A percentile compares a stretch with the other conserved stretches of the same genome.
These are phyloP conservation scores for Persicaria tinctoria DNA, from an alignment of 148 eudicot species.

Conservation along the genomic window DNA sequence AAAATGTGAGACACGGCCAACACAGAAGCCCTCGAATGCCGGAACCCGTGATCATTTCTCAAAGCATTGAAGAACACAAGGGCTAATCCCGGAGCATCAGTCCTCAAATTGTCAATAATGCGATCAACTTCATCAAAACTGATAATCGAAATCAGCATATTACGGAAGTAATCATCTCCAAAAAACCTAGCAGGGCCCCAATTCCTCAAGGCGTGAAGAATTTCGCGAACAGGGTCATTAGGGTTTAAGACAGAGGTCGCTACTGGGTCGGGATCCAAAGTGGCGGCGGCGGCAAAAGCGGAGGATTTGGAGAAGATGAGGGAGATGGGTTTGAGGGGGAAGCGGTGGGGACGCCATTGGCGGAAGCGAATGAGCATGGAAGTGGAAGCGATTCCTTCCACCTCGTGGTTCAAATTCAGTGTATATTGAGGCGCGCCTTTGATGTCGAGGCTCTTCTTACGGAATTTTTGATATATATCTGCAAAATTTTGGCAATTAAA, in stretches of 20 bases:
- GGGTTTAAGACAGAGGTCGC: conserved; percentile 3
- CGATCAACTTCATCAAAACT: conserved; percentile 25
- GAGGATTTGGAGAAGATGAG: conserved; percentile 24
- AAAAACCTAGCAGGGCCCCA: conserved; percentile 19
- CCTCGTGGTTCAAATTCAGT: conserved; percentile 9
- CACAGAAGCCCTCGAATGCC: conserved; percentile 31
- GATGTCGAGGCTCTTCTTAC: too few relatives aligned
- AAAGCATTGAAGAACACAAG: conserved; percentile 33
- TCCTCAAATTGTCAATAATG: conserved; percentile 26
- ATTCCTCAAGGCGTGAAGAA: conserved; percentile 17
- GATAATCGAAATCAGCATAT: conserved; percentile 16
- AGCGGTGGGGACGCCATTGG: conserved; percentile 20
- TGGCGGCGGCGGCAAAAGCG: conserved; percentile 19
- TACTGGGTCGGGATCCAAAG: not conserved
- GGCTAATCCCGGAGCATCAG: conserved; percentile 25
- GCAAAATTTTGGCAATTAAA: too few relatives aligned
- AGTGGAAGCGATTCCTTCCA: not conserved
- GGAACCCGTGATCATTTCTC: conserved; percentile 41
- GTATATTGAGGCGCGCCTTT: too few relatives aligned
- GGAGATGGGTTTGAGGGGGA: conserved; percentile 19
- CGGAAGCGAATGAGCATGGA: conserved; percentile 36
- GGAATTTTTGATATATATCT: too few relatives aligned
- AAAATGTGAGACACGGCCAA: conserved; percentile 52
- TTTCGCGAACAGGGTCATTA: conserved; percentile 13
- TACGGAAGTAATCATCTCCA: conserved; percentile 16